These are phyloP conservation scores for Erysimum pusillum DNA, from an alignment of 441 rosid species.

Conservation along the genomic window DNA sequence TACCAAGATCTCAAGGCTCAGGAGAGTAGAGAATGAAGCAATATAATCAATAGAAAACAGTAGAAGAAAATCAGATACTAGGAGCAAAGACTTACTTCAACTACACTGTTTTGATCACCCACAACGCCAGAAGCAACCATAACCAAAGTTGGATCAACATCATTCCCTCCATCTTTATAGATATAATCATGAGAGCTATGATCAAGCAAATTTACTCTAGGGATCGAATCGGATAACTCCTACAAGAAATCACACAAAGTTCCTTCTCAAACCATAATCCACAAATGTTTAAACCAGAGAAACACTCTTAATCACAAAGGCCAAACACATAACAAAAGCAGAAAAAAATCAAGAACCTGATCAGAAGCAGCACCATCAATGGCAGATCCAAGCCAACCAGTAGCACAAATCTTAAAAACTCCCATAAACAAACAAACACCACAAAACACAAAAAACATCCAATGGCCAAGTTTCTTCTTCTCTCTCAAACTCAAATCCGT, in stretches of 20 bases:
- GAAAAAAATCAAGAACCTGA: constrained; percentile 53
- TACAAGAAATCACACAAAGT: constrained; percentile 31
- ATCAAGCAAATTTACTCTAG: constrained; percentile 45
- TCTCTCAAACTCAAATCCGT: constrained; percentile 70
- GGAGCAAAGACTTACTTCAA: constrained; percentile 61
- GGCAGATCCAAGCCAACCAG: constrained; percentile 91
- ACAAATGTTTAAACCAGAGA: background rate
- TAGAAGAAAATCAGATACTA: background rate
- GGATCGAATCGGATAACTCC: constrained; percentile 57
- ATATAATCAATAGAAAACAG: background rate
- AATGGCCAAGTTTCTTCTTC: constrained; percentile 79
- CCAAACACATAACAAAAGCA: background rate
- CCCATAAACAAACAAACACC: constrained; percentile 88
- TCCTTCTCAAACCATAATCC: background rate
- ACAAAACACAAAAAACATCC: constrained; percentile 83
- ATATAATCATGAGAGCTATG: constrained; percentile 55
- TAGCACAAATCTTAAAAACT: constrained; percentile 81
- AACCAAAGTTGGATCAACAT: constrained; percentile 56
- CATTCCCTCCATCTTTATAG: constrained; percentile 52
- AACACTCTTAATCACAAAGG: background rate
- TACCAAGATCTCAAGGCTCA: background rate
- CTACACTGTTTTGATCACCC: constrained; percentile 40
- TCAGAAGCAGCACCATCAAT: constrained; percentile 62
- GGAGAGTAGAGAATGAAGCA: background rate
- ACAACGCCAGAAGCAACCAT: constrained; percentile 52